Conservation (phyloP, 306 rosid genomes). For the Acacia melanoxylon region DNA sequence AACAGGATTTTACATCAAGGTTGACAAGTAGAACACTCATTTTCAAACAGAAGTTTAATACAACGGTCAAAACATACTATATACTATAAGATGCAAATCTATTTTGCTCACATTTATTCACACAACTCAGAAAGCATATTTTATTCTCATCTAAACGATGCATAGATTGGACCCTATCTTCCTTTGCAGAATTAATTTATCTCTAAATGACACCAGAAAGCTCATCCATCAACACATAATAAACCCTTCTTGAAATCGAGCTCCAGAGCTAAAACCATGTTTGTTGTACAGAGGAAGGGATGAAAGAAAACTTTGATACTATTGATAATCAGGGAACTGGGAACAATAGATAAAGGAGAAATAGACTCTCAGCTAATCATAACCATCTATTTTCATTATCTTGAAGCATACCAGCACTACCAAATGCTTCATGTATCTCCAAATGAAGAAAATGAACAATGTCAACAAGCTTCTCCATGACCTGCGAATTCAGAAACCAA, state of each 20-base stretch:
- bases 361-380: slow-evolving; percentile 9
- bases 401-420: slow-evolving; percentile 75
- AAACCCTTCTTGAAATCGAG: not conserved
- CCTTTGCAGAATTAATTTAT: slow-evolving; percentile 18
- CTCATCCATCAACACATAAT: slow-evolving; percentile 15
- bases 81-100: not conserved
- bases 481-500: slow-evolving; percentile 57
- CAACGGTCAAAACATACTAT: no score
- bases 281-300: slow-evolving; percentile 16
- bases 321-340: not conserved
- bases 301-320: not conserved
- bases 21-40: slow-evolving; percentile 23
- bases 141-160: not conserved
- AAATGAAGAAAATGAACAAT: slow-evolving; percentile 79
- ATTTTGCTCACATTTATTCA: slow-evolving; percentile 15
- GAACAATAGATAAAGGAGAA: slow-evolving; percentile 14
- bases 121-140: slow-evolving; percentile 4
- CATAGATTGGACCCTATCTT: not conserved
- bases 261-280: not conserved
- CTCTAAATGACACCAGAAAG: slow-evolving; percentile 6
- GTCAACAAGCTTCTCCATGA: slow-evolving; percentile 94
- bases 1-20: slow-evolving; percentile 3
- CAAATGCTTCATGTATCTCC: slow-evolving; percentile 93
- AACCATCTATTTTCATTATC: slow-evolving; percentile 26
- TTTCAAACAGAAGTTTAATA: not conserved